Conservation (phyloP, 164 flowering plant genomes). For the Annona squamosa region DNA sequence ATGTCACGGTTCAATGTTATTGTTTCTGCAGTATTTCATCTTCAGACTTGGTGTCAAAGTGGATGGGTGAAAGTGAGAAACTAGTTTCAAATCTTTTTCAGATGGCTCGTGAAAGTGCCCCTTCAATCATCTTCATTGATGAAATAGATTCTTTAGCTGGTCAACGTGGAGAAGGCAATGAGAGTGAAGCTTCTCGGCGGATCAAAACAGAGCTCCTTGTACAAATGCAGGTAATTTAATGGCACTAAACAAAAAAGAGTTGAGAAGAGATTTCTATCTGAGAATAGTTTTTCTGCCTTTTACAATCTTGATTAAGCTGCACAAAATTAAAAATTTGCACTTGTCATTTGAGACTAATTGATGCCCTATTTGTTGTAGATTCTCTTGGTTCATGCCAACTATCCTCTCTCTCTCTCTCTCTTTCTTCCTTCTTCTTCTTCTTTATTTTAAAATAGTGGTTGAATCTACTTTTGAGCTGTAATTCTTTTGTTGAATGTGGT, state of each 20-base stretch:
- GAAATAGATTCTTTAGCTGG: constrained; percentile 98
- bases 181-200: constrained; percentile 97
- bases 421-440: too few species aligned
- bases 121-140: constrained; percentile 90
- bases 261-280: neutral
- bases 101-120: constrained; percentile 98
- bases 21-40: constrained; percentile 67
- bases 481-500: too few species aligned
- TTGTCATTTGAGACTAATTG: too few species aligned
- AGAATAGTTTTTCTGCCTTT: neutral
- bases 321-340: neutral
- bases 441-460: too few species aligned
- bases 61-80: constrained; percentile 99
- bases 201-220: constrained; percentile 96
- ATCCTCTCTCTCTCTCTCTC: too few species aligned
- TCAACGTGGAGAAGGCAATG: constrained; percentile 94
- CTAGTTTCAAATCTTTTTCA: constrained; percentile 90
- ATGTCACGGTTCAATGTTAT: neutral
- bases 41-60: constrained; percentile 94
- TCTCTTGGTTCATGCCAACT: too few species aligned
- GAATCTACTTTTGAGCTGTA: too few species aligned
- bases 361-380: too few species aligned
- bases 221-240: constrained; percentile 87
- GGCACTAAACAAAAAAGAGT: neutral
- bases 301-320: neutral